Conservation (phyloP, 202 grass and related monocot genomes). For the Alloteropsis angusta region DNA sequence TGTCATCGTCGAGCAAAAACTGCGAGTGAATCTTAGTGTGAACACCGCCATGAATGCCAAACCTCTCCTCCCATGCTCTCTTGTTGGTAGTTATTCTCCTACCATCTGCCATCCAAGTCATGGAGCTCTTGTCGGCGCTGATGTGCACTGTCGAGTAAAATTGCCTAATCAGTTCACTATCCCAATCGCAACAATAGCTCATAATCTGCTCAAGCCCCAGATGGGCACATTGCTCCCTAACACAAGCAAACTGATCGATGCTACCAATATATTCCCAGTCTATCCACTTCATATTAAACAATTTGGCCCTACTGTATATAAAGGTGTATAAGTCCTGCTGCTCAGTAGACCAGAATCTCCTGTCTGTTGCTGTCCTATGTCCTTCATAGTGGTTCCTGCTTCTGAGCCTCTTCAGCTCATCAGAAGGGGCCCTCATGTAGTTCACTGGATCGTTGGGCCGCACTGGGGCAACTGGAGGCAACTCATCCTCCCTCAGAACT, state of each 20-base stretch:
- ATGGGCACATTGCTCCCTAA: constrained; percentile 7
- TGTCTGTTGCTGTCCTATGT: constrained; percentile 22
- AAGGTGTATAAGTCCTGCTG: constrained; percentile 23
- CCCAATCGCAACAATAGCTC: background rate
- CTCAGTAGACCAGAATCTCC: constrained; percentile 34
- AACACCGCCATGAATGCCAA: background rate
- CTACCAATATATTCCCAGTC: background rate
- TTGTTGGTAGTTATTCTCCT: constrained; percentile 11
- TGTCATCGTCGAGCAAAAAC: constrained; percentile 14
- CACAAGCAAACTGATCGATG: background rate
- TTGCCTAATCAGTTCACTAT: constrained; percentile 1
- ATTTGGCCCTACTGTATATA: background rate
- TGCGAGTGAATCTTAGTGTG: constrained; percentile 2
- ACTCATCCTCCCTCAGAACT: constrained; percentile 13
- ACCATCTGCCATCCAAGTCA: constrained; percentile 23
- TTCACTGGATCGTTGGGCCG: background rate
- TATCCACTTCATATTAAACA: constrained; percentile 1
- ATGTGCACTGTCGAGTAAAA: constrained; percentile 30
- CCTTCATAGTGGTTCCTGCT: constrained; percentile 23
- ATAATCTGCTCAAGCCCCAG: constrained; percentile 24
- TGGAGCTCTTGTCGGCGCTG: background rate
- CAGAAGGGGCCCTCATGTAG: background rate
- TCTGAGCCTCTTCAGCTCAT: constrained; percentile 23
- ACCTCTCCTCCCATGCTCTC: constrained; percentile 8
- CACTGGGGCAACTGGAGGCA: constrained; percentile 16